Percentiles rank a stretch among this genome's conserved stretches.
These are phyloP conservation scores for Psilocybe subaeruginosa DNA, from an alignment of 768 basidiomycete species.

Conservation along the genomic window DNA sequence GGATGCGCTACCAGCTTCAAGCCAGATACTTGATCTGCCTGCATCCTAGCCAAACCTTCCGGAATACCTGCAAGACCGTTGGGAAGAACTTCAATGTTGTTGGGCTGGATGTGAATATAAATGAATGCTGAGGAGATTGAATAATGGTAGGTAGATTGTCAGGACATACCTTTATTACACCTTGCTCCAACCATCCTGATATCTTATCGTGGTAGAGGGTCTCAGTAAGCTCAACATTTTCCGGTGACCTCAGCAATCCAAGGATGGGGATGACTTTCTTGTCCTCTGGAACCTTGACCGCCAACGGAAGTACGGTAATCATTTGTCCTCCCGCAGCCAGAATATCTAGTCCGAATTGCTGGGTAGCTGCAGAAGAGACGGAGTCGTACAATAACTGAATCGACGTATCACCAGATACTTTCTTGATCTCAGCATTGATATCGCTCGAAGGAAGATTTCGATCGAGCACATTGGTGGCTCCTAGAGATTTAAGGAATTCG, in stretches of 20 bases:
- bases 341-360: slow-evolving; percentile 26
- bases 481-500: slow-evolving; percentile 35
- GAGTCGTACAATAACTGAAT: slow-evolving; percentile 30
- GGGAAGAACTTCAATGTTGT: slow-evolving; percentile 34
- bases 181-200: slow-evolving; percentile 18
- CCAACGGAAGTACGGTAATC: not conserved
- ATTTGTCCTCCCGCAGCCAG: slow-evolving; percentile 22
- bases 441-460: slow-evolving; percentile 18
- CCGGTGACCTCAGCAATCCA: slow-evolving; percentile 10
- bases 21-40: slow-evolving; percentile 40
- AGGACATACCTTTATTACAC: slow-evolving; percentile 20
- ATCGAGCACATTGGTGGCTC: slow-evolving; percentile 43
- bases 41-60: slow-evolving; percentile 42
- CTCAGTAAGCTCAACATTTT: slow-evolving; percentile 16
- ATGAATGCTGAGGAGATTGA: too few species aligned
- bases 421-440: slow-evolving; percentile 23
- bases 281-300: slow-evolving; percentile 4
- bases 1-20: slow-evolving; percentile 39
- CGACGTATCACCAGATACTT: slow-evolving; percentile 17
- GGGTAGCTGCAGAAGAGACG: slow-evolving; percentile 24
- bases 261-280: slow-evolving; percentile 17
- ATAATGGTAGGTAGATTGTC: too few species aligned
- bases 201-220: slow-evolving; percentile 19
- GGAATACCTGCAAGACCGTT: slow-evolving; percentile 45
- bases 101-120: not conserved